Conservation (phyloP, 768 basidiomycete species). For the Leucosporidium creatinivorum region DNA sequence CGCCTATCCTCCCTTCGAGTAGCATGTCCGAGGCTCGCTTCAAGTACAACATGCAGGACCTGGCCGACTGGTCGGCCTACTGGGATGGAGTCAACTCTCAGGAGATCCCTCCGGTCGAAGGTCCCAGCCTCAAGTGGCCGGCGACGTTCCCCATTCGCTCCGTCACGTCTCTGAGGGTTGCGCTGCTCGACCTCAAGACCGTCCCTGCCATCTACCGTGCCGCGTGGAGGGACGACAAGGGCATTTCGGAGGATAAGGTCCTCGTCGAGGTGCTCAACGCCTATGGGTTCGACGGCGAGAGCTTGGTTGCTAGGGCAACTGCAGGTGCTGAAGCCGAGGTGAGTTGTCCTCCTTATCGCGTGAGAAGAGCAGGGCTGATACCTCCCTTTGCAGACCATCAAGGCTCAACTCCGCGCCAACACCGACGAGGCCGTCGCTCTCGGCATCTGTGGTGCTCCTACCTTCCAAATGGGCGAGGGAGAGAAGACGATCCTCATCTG, state of each 20-base stretch:
- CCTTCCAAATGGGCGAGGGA: neutral
- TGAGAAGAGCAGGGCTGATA: neutral
- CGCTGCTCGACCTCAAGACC: neutral
- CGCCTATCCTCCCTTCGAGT: neutral
- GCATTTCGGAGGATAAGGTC: neutral
- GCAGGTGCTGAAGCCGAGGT: neutral
- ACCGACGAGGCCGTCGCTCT: neutral
- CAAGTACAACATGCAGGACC: neutral
- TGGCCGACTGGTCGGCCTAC: neutral
- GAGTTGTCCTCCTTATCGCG: neutral
- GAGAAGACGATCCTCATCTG: neutral
- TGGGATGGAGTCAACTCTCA: neutral
- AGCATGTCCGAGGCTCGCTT: neutral
- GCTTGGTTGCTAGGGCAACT: neutral
- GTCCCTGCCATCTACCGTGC: conserved; percentile 4
- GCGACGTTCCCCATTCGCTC: neutral
- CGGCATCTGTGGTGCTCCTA: conserved; percentile 5
- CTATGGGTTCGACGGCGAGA: neutral
- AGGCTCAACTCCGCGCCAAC: neutral
- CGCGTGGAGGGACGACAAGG: conserved; percentile 1
- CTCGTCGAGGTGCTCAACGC: neutral
- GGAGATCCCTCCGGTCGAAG: neutral
- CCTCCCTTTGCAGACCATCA: neutral
- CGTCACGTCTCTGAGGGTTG: neutral
- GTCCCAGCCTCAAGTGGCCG: neutral